phyloP scores from a whole-genome alignment of 305 asterid genomes.

The Fraxinus dipetala region DNA sequence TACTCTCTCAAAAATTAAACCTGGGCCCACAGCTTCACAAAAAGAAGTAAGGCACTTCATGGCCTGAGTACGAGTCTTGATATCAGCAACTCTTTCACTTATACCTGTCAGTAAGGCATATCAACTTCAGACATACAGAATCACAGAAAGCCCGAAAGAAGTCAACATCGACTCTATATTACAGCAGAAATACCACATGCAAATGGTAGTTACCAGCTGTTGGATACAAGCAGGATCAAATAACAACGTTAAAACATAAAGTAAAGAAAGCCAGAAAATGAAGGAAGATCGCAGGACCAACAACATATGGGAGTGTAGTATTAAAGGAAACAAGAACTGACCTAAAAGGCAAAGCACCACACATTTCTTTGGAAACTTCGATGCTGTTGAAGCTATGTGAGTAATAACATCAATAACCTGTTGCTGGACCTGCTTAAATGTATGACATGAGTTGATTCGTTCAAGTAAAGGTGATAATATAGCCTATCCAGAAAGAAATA shows the following conservation, averaged over 20 bases:
- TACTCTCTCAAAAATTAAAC: slow-evolving; percentile 93
- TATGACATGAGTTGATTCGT: slow-evolving; percentile 25
- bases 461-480: slow-evolving; percentile 12
- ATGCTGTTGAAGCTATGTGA: slow-evolving; percentile 77
- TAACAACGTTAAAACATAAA: background rate
- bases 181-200: slow-evolving; percentile 16
- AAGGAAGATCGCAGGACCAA: background rate
- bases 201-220: slow-evolving; percentile 13
- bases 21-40: slow-evolving; percentile 99
- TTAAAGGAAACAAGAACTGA: slow-evolving; percentile 28
- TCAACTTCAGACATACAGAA: slow-evolving; percentile 9
- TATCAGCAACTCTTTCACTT: slow-evolving; percentile 97
- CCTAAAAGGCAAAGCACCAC: slow-evolving; percentile 88
- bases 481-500: slow-evolving; percentile 15
- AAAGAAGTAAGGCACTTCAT: slow-evolving; percentile 94
- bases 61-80: slow-evolving; percentile 91
- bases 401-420: slow-evolving; percentile 75
- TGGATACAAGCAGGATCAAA: slow-evolving; percentile 9
- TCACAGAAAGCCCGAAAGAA: slow-evolving; percentile 13
- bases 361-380: slow-evolving; percentile 90
- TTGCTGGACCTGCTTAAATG: slow-evolving; percentile 85
- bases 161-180: background rate
- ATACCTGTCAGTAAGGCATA: slow-evolving; percentile 52
- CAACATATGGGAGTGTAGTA: background rate
- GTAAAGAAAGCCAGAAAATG: background rate